Evolutionary conservation across 176 grass and related monocot species (phyloP).

Genomic region (Panicum miliaceum): DNA sequence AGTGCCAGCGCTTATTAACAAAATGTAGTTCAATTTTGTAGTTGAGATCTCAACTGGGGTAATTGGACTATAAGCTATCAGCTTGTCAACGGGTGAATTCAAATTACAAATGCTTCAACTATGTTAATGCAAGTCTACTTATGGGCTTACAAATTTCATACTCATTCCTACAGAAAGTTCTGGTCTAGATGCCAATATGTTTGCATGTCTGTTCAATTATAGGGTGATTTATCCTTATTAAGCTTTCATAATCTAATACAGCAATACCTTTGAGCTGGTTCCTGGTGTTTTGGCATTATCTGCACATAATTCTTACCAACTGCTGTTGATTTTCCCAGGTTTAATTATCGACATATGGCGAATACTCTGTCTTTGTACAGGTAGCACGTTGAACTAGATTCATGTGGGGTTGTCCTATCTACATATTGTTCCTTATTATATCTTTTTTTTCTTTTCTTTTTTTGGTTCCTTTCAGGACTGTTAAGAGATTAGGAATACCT

Average conservation of each 20-base stretch:
- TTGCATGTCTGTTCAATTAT: not conserved
- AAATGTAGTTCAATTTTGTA: not conserved
- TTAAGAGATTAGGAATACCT: conserved; percentile 96
- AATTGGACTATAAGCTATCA: not conserved
- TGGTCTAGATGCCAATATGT: not conserved
- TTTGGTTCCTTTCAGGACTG: conserved; percentile 65
- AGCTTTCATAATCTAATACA: not conserved
- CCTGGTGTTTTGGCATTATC: conserved; percentile 28
- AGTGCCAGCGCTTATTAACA: not conserved
- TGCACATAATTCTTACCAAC: conserved; percentile 1
- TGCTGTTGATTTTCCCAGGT: conserved; percentile 55
- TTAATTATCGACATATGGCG: conserved; percentile 99
- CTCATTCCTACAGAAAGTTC: not conserved
- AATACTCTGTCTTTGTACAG: conserved; percentile 95
- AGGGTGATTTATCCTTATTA: not conserved
- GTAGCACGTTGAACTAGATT: conserved; percentile 40
- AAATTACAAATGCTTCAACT: not conserved
- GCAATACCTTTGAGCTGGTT: conserved; percentile 13
- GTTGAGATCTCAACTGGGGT: not conserved
- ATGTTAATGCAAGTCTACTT: not conserved
- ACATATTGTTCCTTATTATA: conserved; percentile 19
- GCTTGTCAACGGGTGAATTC: not conserved
- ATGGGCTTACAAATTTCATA: not conserved
- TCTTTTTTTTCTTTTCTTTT: not conserved
- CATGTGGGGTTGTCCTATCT: not conserved